Percentiles rank a stretch among this genome's conserved stretches.
Evolutionary conservation across 2,329 filamentous ascomycete genomes (phyloP).

Genomic region (Fusarium sp.): DNA sequence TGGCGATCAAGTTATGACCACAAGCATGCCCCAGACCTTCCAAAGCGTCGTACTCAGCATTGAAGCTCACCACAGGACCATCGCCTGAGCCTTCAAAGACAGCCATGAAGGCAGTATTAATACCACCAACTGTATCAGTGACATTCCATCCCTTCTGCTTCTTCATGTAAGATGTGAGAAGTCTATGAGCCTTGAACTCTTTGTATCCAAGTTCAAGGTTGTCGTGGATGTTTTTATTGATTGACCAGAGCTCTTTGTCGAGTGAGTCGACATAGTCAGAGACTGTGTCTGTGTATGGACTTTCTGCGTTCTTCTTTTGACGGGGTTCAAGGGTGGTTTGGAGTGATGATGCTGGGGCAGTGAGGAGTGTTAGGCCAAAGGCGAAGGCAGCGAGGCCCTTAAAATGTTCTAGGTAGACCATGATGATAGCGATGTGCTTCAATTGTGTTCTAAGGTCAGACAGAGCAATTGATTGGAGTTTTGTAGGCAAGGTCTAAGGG

Average conservation of each 20-base stretch:
- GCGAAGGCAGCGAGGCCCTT: constrained; percentile 17
- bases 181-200: constrained; percentile 55
- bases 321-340: background rate
- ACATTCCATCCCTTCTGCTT: constrained; percentile 53
- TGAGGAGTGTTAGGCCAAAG: constrained; percentile 5
- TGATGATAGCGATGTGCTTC: background rate
- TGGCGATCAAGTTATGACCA: constrained; percentile 40
- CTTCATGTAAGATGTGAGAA: constrained; percentile 53
- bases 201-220: constrained; percentile 57
- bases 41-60: constrained; percentile 51
- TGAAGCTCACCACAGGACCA: constrained; percentile 56
- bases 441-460: rapidly evolving
- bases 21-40: constrained; percentile 34
- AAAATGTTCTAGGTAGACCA: constrained; percentile 11
- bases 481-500: too few species aligned
- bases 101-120: constrained; percentile 58
- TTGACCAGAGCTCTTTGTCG: constrained; percentile 34
- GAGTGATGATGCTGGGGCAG: background rate
- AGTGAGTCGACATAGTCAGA: constrained; percentile 34
- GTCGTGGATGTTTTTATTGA: constrained; percentile 57
- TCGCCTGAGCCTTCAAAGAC: constrained; percentile 51
- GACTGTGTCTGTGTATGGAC: constrained; percentile 21
- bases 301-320: constrained; percentile 26
- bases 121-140: constrained; percentile 52
- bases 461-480: rapidly evolving